Evolutionary conservation across 768 basidiomycete genomes (phyloP).

Genomic region (Russula sp.): DNA sequence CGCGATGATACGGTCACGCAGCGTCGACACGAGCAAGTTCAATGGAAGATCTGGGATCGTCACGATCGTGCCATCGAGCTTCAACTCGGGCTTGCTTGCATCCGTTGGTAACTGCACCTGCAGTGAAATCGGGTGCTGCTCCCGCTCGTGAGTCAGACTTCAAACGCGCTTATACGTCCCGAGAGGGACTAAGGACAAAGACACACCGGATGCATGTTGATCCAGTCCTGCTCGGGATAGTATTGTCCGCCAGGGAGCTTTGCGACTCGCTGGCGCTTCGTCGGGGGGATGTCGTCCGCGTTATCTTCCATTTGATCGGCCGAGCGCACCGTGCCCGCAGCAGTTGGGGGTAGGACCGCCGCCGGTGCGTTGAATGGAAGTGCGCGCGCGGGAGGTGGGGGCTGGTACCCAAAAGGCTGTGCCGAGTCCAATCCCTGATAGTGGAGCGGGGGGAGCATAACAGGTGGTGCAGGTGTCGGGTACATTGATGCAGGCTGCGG

Average conservation of each 20-base stretch:
- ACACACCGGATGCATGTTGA: constrained; percentile 77
- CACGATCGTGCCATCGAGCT: constrained; percentile 74
- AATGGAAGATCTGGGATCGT: constrained; percentile 79
- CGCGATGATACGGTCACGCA: constrained; percentile 83
- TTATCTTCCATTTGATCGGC: constrained; percentile 77
- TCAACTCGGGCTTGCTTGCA: constrained; percentile 86
- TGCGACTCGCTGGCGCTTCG: constrained; percentile 83
- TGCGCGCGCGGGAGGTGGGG: constrained; percentile 38
- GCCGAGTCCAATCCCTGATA: constrained; percentile 74
- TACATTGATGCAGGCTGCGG: constrained; percentile 84
- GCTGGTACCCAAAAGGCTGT: constrained; percentile 77
- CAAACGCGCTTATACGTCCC: neutral
- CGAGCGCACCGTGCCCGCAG: constrained; percentile 64
- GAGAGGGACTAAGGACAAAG: constrained; percentile 12
- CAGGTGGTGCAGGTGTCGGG: constrained; percentile 46
- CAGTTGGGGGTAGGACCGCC: constrained; percentile 37
- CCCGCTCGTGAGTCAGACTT: neutral
- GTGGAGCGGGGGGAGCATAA: constrained; percentile 81
- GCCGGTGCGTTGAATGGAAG: constrained; percentile 57
- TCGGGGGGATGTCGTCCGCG: constrained; percentile 61
- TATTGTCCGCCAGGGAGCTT: constrained; percentile 79
- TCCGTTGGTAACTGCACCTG: constrained; percentile 79
- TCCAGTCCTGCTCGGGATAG: constrained; percentile 89
- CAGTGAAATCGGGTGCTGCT: constrained; percentile 79
- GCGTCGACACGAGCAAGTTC: constrained; percentile 76